Percentiles rank a stretch among this genome's conserved stretches.
phyloP scores from a whole-genome alignment of 2,329 filamentous ascomycete genomes.

The Ophiobolus disseminans region DNA sequence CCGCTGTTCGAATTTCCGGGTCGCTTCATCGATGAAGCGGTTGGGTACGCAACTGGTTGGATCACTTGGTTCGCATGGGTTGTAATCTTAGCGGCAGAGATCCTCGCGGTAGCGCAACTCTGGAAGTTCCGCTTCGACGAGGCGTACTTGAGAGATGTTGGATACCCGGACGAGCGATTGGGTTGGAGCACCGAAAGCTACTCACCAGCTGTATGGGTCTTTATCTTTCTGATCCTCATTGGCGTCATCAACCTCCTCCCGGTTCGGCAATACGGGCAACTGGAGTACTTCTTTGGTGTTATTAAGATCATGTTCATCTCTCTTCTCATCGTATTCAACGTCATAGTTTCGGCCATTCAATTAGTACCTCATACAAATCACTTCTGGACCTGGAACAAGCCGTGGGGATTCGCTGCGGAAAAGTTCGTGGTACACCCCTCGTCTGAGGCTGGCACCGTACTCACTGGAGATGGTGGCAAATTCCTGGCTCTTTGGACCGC shows the following conservation, averaged over 20 bases:
- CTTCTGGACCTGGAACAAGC: slow-evolving; percentile 47
- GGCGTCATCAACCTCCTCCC: slow-evolving; percentile 85
- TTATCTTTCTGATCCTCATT: slow-evolving; percentile 78
- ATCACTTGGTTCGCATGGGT: slow-evolving; percentile 77
- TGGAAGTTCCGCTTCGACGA: slow-evolving; percentile 51
- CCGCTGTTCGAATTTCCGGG: slow-evolving; percentile 91
- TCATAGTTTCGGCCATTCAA: slow-evolving; percentile 46
- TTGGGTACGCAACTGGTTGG: slow-evolving; percentile 57
- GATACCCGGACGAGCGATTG: slow-evolving; percentile 51
- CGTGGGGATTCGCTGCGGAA: slow-evolving; percentile 40
- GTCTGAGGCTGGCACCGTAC: slow-evolving; percentile 28
- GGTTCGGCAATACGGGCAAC: slow-evolving; percentile 84
- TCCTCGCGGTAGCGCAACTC: slow-evolving; percentile 50
- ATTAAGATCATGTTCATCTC: slow-evolving; percentile 72
- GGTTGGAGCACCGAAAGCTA: slow-evolving; percentile 76
- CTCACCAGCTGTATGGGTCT: slow-evolving; percentile 67
- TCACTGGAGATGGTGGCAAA: slow-evolving; percentile 39
- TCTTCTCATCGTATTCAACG: slow-evolving; percentile 52
- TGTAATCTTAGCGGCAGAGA: slow-evolving; percentile 70
- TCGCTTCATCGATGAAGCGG: slow-evolving; percentile 74
- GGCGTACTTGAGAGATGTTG: slow-evolving; percentile 37
- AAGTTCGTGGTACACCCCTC: slow-evolving; percentile 36
- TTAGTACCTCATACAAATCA: slow-evolving; percentile 28
- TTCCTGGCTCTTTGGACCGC: slow-evolving; percentile 53
- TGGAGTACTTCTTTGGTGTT: slow-evolving; percentile 83